A percentile compares a stretch with the other conserved stretches of the same genome.
Evolutionary conservation across 495 filamentous ascomycete species (phyloP).

Genomic region (Cladorrhinum samala): DNA sequence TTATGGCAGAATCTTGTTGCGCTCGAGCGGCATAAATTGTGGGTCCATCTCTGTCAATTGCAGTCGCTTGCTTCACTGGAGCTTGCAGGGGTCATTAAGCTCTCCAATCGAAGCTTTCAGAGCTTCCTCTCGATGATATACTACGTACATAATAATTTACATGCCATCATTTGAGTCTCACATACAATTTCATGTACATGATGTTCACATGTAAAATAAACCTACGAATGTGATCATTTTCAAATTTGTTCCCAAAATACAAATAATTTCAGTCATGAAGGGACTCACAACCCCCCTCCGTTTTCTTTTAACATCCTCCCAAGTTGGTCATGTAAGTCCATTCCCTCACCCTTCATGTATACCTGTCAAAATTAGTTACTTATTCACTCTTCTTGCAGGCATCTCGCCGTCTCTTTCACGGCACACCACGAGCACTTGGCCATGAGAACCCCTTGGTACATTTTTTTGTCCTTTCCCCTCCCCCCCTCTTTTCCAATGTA

Average conservation of each 20-base stretch:
- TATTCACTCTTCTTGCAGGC: too few species aligned
- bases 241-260: not conserved
- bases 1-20: slow-evolving; percentile 30
- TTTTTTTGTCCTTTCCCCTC: not conserved
- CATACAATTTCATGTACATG: not conserved
- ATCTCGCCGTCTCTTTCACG: too few species aligned
- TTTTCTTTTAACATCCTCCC: too few species aligned
- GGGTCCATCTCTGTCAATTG: not conserved
- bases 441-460: slow-evolving; percentile 90
- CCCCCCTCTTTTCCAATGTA: not conserved
- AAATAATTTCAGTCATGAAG: not conserved
- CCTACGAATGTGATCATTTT: not conserved
- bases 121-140: too few species aligned
- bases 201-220: not conserved
- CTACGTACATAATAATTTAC: too few species aligned
- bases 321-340: too few species aligned
- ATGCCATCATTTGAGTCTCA: not conserved
- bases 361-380: too few species aligned
- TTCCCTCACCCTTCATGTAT: too few species aligned
- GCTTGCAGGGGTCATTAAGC: not conserved
- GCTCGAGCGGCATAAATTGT: too few species aligned
- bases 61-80: not conserved
- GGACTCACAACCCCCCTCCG: not conserved
- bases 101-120: not conserved
- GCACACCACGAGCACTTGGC: too few species aligned